A percentile compares a stretch with the other conserved stretches of the same genome.
These are phyloP conservation scores for Zhuliangozyma blackwelliae DNA, from an alignment of 1,139 yeast genomes.

Conservation along the genomic window DNA sequence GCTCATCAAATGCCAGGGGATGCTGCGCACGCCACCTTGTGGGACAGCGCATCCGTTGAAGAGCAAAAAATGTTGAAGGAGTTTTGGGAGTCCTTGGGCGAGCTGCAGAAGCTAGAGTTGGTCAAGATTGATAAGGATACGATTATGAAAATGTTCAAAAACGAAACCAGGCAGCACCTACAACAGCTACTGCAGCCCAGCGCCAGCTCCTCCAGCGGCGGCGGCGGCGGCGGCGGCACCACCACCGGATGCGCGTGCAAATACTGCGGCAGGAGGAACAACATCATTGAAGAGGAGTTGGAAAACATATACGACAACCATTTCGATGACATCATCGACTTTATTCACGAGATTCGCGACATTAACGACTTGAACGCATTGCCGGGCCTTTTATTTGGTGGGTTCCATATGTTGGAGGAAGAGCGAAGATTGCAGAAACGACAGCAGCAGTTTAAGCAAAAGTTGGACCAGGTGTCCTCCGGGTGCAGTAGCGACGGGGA, in stretches of 20 bases:
- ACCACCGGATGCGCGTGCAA: constrained; percentile 59
- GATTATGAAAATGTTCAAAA: constrained; percentile 58
- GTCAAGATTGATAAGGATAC: constrained; percentile 69
- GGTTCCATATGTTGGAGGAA: constrained; percentile 37
- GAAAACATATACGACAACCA: constrained; percentile 54
- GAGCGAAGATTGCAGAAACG: constrained; percentile 31
- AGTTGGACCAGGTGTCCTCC: constrained; percentile 6
- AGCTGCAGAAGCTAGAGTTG: constrained; percentile 57
- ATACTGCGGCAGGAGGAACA: constrained; percentile 74
- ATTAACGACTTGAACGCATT: constrained; percentile 39
- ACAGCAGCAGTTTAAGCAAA: constrained; percentile 19
- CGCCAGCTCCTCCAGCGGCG: constrained; percentile 7
- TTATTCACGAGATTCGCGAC: constrained; percentile 37
- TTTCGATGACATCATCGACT: constrained; percentile 46
- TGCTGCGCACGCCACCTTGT: constrained; percentile 28
- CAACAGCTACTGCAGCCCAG: constrained; percentile 9
- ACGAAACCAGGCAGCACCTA: constrained; percentile 19
- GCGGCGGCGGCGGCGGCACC: constrained; percentile 1
- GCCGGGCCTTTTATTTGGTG: constrained; percentile 38
- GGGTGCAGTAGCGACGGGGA: background rate
- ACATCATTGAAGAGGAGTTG: constrained; percentile 74
- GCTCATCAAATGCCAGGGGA: constrained; percentile 1
- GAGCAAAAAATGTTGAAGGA: constrained; percentile 55
- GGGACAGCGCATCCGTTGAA: constrained; percentile 58
- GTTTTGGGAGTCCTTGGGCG: constrained; percentile 69